These are phyloP conservation scores for Exutisphaerella laricina DNA, from an alignment of 2,329 filamentous ascomycete species.

Conservation along the genomic window DNA sequence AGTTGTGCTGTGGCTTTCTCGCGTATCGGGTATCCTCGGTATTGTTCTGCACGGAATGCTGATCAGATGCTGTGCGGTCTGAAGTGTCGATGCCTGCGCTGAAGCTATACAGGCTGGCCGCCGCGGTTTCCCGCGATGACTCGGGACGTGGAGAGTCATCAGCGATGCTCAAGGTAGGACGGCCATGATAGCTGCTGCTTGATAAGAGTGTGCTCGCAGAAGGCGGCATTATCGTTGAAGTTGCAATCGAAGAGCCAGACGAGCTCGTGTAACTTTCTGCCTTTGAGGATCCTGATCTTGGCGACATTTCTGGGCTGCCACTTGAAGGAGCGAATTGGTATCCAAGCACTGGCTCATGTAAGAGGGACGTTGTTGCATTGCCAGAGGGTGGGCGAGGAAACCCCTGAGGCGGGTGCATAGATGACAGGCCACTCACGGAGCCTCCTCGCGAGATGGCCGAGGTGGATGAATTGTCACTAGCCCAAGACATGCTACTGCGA, in stretches of 20 bases:
- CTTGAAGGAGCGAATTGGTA: slow-evolving; percentile 26
- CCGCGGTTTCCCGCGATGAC: slow-evolving; percentile 14
- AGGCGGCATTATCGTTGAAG: slow-evolving; percentile 22
- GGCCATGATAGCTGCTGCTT: slow-evolving; percentile 6
- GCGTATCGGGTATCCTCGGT: slow-evolving; percentile 6
- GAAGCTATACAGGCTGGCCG: slow-evolving; percentile 29
- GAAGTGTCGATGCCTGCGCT: slow-evolving; percentile 22
- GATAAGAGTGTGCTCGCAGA: slow-evolving; percentile 14
- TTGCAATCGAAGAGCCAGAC: slow-evolving; percentile 15
- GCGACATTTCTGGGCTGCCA: slow-evolving; percentile 24
- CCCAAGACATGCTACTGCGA: slow-evolving; percentile 30
- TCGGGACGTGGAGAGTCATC: slow-evolving; percentile 13
- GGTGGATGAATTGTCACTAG: slow-evolving; percentile 10
- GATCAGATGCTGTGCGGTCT: slow-evolving; percentile 11
- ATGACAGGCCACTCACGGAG: slow-evolving; percentile 9
- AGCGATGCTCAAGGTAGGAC: slow-evolving; percentile 11
- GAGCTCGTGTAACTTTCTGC: slow-evolving; percentile 21
- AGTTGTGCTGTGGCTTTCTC: slow-evolving; percentile 11
- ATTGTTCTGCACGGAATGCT: slow-evolving; percentile 5
- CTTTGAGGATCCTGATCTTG: slow-evolving; percentile 16
- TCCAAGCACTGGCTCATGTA: slow-evolving; percentile 22
- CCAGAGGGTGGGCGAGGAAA: slow-evolving; percentile 8
- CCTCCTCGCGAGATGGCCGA: slow-evolving; percentile 12
- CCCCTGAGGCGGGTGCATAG: slow-evolving; percentile 1
- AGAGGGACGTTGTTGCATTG: slow-evolving; percentile 10